Evolutionary conservation across 2,329 filamentous ascomycete species (phyloP).

Genomic region (Colletotrichum noveboracense): DNA sequence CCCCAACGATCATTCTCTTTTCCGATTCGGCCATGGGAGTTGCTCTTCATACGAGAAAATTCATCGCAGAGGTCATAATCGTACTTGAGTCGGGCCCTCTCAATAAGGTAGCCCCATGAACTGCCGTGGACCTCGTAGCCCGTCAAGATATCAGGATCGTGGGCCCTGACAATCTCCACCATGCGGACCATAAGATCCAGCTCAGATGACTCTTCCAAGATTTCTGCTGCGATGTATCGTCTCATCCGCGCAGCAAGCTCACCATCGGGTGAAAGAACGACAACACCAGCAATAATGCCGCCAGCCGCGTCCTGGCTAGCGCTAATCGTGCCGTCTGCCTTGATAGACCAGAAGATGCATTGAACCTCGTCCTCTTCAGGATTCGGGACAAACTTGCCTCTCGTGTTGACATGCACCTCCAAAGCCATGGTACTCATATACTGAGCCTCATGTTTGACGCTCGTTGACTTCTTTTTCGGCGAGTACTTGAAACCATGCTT

Average conservation of each 20-base stretch:
- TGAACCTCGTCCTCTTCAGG: conserved; percentile 89
- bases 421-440: conserved; percentile 98
- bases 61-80: conserved; percentile 92
- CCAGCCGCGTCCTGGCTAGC: conserved; percentile 48
- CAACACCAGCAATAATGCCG: conserved; percentile 69
- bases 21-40: conserved; percentile 83
- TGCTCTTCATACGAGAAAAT: conserved; percentile 84
- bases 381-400: conserved; percentile 81
- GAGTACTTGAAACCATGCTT: conserved; percentile 86
- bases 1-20: conserved; percentile 92
- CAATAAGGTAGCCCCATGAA: conserved; percentile 96
- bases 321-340: conserved; percentile 71
- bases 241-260: conserved; percentile 64
- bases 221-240: conserved; percentile 65
- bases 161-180: conserved; percentile 80
- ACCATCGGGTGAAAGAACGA: conserved; percentile 72
- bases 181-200: conserved; percentile 85
- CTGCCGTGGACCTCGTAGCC: conserved; percentile 93
- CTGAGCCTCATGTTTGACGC: conserved; percentile 81
- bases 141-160: conserved; percentile 91
- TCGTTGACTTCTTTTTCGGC: conserved; percentile 75
- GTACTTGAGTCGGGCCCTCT: conserved; percentile 84
- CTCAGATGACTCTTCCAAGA: conserved; percentile 79
- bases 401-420: conserved; percentile 89
- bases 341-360: conserved; percentile 89